Base-by-base conservation (phyloP, 2,329 filamentous ascomycete genomes). In the Colletotrichum cereale region DNA sequence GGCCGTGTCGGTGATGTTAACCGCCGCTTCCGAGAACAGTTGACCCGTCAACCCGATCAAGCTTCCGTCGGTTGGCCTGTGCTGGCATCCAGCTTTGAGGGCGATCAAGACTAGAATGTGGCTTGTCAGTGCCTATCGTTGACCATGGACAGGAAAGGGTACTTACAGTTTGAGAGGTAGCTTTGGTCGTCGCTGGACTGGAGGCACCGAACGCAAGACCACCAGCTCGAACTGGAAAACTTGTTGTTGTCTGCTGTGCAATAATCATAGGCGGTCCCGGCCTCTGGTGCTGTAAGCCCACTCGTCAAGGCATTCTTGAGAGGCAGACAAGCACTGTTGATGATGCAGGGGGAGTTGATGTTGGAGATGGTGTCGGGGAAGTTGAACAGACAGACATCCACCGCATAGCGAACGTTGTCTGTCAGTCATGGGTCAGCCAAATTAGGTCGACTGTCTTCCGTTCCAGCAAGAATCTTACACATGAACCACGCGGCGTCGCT, bases 381-480 rank as follows among this genome's bases (percentile, higher is more conserved):
- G 1, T 80, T 75, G 29, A 80, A 88, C 1, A 88, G 77, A 62
- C 86, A 88, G 0, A 83, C 81, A 38, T 84, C 82, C 5, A 87
- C 77, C 0, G 86, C 77, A 57, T 85, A 88, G 47, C 86, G 81
- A 0, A 88, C 44, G 57, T 88, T 88, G 71, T 88, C 86, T 87
- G 56, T 31, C 5, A 10, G 42, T 12, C 14, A 24, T 14, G 5
- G 7, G n/a, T 69, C 16, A 69, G 66, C 29, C 18, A 26, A 55
- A 24, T 34, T 2, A 24, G 38, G 16, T 29, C 4, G 8, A 12
- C 3, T 44, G 34, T 6, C 36, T 18, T 2, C 4, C 42, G 18
- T 10, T 14, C 8, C 18, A 48, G 40, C 16, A 16, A 12, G 26
- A 1, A 24, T 72, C 84, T 77, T 82, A 88, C 86, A 87, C 38